Percentiles rank a stretch among this genome's conserved stretches.
These are phyloP conservation scores for Vigna trinervia DNA, from an alignment of 306 rosid species.

Conservation along the genomic window DNA sequence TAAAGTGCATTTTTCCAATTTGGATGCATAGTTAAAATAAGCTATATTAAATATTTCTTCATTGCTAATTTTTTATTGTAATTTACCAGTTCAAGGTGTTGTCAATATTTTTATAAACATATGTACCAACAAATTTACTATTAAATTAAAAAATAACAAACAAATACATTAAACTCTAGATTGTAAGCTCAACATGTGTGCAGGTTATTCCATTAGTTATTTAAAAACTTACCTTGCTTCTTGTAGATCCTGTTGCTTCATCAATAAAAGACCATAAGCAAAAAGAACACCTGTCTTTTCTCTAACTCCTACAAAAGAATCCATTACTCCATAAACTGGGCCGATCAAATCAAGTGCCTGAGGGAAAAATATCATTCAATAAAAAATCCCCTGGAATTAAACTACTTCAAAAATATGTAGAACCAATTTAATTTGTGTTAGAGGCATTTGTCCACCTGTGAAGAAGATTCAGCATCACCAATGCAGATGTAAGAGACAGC, in stretches of 20 bases:
- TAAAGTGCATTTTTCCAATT: not conserved
- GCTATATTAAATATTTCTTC: too few species aligned
- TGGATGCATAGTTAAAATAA: not conserved
- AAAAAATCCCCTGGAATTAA: conserved; percentile 19
- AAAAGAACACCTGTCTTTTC: conserved; percentile 94
- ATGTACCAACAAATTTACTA: not conserved
- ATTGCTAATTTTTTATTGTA: not conserved
- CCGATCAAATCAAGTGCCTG: conserved; percentile 97
- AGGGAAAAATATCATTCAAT: conserved; percentile 46
- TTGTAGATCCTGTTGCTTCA: conserved; percentile 94
- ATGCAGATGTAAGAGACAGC: conserved; percentile 95
- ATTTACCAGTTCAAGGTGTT: not conserved
- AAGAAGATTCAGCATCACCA: conserved; percentile 94
- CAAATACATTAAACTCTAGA: not conserved
- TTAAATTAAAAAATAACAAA: not conserved
- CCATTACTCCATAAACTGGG: conserved; percentile 90
- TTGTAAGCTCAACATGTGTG: not conserved
- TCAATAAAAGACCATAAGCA: conserved; percentile 90
- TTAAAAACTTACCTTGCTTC: conserved; percentile 78
- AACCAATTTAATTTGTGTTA: conserved; percentile 35
- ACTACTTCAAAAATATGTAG: conserved; percentile 22
- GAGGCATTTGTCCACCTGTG: conserved; percentile 64
- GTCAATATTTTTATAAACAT: not conserved
- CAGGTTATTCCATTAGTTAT: not conserved
- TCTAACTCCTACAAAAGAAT: conserved; percentile 97